A percentile compares a stretch with the other conserved stretches of the same genome.
Evolutionary conservation across 306 rosid species (phyloP).

Genomic region (Potentilla sterilis): DNA sequence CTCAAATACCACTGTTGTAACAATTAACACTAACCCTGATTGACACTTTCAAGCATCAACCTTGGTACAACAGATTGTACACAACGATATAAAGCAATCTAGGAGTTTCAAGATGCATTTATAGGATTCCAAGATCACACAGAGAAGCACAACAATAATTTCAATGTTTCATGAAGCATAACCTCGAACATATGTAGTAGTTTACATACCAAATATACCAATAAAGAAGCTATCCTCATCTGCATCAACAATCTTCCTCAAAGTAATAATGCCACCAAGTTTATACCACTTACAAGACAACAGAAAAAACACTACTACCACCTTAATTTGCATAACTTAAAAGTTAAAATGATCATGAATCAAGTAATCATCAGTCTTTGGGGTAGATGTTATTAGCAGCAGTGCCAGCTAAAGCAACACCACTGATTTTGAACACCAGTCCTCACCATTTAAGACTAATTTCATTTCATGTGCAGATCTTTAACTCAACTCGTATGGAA

Average conservation of each 20-base stretch:
- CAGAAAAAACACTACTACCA: conserved; percentile 9
- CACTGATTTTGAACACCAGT: conserved; percentile 92
- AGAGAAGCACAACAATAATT: neutral
- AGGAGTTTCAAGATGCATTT: neutral
- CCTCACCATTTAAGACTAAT: conserved; percentile 71
- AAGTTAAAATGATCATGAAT: conserved; percentile 3
- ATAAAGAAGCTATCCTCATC: neutral
- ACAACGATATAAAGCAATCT: no score
- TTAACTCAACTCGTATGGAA: no score
- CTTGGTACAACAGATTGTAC: no score
- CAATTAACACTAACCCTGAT: neutral
- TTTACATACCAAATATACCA: conserved; percentile 6
- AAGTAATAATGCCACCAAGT: neutral
- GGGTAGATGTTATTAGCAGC: conserved; percentile 79
- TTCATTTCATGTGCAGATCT: no score
- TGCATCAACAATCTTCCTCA: neutral
- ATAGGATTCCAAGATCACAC: neutral
- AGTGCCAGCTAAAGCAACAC: conserved; percentile 83
- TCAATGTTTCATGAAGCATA: neutral
- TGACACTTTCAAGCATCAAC: neutral
- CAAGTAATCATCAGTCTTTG: conserved; percentile 41
- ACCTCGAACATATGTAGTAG: neutral
- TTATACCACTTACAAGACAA: neutral
- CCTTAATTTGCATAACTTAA: neutral
- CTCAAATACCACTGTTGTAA: neutral